A percentile compares a stretch with the other conserved stretches of the same genome.
Conservation (phyloP, 2,329 filamentous ascomycete genomes). For the Apiospora marii region DNA sequence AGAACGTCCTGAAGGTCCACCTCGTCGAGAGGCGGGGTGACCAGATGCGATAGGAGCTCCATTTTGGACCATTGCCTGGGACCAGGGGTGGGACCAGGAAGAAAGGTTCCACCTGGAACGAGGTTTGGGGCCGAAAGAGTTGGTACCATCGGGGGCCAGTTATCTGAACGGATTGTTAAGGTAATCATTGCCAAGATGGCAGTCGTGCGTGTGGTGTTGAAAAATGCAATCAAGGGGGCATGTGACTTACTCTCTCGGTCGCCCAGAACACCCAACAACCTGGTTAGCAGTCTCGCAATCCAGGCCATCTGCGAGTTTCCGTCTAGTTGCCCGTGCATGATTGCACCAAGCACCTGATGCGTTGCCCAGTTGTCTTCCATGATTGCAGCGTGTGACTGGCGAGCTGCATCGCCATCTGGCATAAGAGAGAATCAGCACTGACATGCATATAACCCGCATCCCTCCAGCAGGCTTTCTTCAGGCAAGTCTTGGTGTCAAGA, state of each 20-base stretch:
- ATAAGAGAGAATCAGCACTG: not conserved
- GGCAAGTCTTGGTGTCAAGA: not conserved
- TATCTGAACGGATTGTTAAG: not conserved
- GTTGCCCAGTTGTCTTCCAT: constrained; percentile 26
- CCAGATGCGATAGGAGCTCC: constrained; percentile 23
- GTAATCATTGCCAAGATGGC: not conserved
- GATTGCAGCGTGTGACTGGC: constrained; percentile 20
- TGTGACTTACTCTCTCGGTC: not conserved
- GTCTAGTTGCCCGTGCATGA: not conserved
- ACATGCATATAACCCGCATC: not conserved
- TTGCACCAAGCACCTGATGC: constrained; percentile 16
- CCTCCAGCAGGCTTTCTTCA: too few relatives aligned
- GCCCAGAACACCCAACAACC: not conserved
- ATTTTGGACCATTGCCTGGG: not conserved
- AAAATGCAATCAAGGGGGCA: not conserved
- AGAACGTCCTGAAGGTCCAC: constrained; percentile 16
- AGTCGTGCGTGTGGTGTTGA: not conserved
- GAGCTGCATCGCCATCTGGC: not conserved
- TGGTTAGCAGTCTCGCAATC: not conserved
- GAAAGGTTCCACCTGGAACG: too few relatives aligned
- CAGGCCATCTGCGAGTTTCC: not conserved
- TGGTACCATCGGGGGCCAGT: not conserved
- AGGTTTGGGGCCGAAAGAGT: not conserved
- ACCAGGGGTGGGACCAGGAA: not conserved
- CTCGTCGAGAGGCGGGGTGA: constrained; percentile 24